These are phyloP conservation scores for Globisporangium polare DNA, from an alignment of 352 stramenopile genomes.

Conservation along the genomic window DNA sequence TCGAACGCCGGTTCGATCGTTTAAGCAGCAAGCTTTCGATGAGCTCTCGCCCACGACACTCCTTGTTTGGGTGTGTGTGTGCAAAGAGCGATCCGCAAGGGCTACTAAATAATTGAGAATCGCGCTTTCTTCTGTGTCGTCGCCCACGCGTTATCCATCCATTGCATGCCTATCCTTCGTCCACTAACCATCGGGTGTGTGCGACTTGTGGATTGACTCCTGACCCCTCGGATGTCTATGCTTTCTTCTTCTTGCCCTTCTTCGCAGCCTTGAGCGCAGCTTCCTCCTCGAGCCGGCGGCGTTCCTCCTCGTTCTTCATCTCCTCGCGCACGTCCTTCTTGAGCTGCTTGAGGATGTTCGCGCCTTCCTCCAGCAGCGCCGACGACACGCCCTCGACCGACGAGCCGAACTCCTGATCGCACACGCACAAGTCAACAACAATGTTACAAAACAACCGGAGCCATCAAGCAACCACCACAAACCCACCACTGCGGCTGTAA, in stretches of 20 bases:
- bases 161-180: neutral
- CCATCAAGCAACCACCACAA: no score
- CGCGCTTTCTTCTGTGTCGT: constrained; percentile 23
- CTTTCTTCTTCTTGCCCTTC: constrained; percentile 81
- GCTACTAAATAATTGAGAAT: constrained; percentile 22
- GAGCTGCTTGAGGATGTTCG: constrained; percentile 59
- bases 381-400: constrained; percentile 48
- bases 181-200: constrained; percentile 1
- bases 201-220: no score
- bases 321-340: constrained; percentile 84
- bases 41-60: neutral
- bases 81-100: neutral
- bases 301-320: constrained; percentile 70
- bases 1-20: constrained; percentile 99
- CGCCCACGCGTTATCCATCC: neutral
- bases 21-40: constrained; percentile 66
- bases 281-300: constrained; percentile 65
- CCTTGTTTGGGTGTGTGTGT: neutral
- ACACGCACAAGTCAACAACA: neutral
- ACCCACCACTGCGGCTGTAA: constrained; percentile 45
- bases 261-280: constrained; percentile 69
- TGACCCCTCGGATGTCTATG: constrained; percentile 16
- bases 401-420: constrained; percentile 30
- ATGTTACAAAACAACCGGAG: no score
- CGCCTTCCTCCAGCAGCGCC: constrained; percentile 55